Base-by-base conservation (phyloP, 2,329 filamentous ascomycete species). In the Apiospora phragmitis region DNA sequence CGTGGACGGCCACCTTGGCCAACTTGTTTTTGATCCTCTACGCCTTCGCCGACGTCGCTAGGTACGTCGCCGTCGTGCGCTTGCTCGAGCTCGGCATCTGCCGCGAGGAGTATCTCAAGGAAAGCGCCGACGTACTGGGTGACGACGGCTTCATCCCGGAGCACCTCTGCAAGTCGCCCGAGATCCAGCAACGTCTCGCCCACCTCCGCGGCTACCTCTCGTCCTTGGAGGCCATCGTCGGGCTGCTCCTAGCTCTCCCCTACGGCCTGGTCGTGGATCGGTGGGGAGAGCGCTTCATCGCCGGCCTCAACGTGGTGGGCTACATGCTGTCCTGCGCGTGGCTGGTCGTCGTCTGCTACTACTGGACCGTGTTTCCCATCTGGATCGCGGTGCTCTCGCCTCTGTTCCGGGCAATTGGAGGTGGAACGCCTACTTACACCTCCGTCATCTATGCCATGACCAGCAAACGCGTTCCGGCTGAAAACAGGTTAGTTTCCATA, bases 61-160 rank as follows among this genome's bases (percentile, higher is more conserved):
- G 65, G n/a, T 66, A 66, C 41, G n/a, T 66, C 21, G 38, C 38
- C 38, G 42, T 66, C 16, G 42, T 66, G 38, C 16, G 65, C 38
- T n/a, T 69, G 32, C n/a, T 69, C 35, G 68, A 69, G 68, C 68
- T 69, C 49, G 68, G 68, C 49, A 69, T 69, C 49, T 65, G 68
- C 47, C 68, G 68, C 24, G 68, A 69, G 32, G 18, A 69, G 7
- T 69, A 42, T 16, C 32, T 43, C 68, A 21, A 16, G 1, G n/a
- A 12, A 5, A 5, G 51, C 16, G 0, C 35, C 5, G 68, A 26
- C 9, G 11, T 32, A 11, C 14, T 69, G 7, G 68, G 21, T 18
- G 7, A 21, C 18, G 49, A 16, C 38, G 68, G 35, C 32, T 51
- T 49, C 68, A 55, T 69, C 35, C 68, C 68, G 29, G 68, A 69